Evolutionary conservation across 2,329 filamentous ascomycete genomes (phyloP).

Genomic region (Tolypocladium inflatum): DNA sequence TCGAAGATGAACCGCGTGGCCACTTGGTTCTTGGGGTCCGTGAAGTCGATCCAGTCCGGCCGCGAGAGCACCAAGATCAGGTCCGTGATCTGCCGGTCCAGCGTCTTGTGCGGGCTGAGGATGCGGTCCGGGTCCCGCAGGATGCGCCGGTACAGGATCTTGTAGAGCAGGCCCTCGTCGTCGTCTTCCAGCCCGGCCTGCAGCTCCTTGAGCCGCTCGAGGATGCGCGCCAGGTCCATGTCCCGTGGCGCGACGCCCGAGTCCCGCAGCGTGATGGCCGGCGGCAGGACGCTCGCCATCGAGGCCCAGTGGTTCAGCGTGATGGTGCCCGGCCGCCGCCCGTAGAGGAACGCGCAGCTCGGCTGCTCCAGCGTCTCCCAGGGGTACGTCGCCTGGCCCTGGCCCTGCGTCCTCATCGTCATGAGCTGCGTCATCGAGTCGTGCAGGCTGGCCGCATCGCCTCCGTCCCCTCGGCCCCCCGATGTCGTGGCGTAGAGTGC

Average conservation of each 20-base stretch:
- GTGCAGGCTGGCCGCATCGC: conserved; percentile 39
- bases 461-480: conserved; percentile 33
- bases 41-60: conserved; percentile 67
- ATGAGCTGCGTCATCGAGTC: conserved; percentile 50
- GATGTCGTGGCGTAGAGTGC: conserved; percentile 40
- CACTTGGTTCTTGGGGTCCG: conserved; percentile 59
- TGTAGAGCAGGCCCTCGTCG: conserved; percentile 49
- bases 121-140: conserved; percentile 58
- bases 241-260: conserved; percentile 50
- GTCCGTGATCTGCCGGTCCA: conserved; percentile 65
- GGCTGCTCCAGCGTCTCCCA: conserved; percentile 70
- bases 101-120: conserved; percentile 48
- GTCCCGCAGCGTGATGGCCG: conserved; percentile 47
- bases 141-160: conserved; percentile 56
- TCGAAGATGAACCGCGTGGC: conserved; percentile 65
- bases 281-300: conserved; percentile 45
- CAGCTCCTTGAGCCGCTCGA: conserved; percentile 49
- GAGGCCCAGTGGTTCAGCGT: conserved; percentile 63
- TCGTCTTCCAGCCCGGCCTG: conserved; percentile 47
- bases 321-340: conserved; percentile 57
- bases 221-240: conserved; percentile 46
- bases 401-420: conserved; percentile 39
- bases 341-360: conserved; percentile 59
- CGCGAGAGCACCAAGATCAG: conserved; percentile 59
- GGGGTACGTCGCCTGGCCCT: conserved; percentile 35